Base-by-base conservation (phyloP, 2,329 filamentous ascomycete species). In the Fusarium nematophilum region DNA sequence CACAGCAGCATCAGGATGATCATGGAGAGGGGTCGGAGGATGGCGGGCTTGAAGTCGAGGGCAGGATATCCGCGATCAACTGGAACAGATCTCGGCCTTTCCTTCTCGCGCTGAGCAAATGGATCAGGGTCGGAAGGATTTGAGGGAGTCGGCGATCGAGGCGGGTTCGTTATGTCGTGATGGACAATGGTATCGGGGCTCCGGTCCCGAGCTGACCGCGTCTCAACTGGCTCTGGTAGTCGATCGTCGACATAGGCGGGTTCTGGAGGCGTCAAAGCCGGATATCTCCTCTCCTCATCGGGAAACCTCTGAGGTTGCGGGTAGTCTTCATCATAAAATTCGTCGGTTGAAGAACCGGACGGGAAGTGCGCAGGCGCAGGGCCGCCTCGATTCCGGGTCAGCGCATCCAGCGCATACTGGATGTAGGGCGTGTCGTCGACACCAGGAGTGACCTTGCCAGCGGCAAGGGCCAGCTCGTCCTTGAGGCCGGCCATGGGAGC, bases 391-490 rank as follows among this genome's bases (percentile, higher is more conserved):
- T 90, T 86, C 40, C 90, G 83, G 6, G 92, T 96, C 65, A 98
- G 79, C 60, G 94, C 92, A 62, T 96, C 91, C 60, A 98, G 86
- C 33, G 94, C 93, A 73, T 95, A 96, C 62, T 90, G 90, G 61
- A 97, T 91, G 74, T 93, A 96, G 1, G 92, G 93, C 8, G 88
- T 90, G 70, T 96, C 90, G 69, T 97, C 93, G 31, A 92, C 80
- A 9, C 89, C 91, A 0, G 93, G 93, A 0, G 91, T 94, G 50
- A 87, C 80, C 33, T 80, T 80, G 53, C 80, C 78, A 30, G 75
- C 82, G 14, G 81, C 78, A 47, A 82, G 75, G 42, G 80, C 76
- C 29, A 85, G 70, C 36, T 83, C 80, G 48, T 86, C 83, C 47
- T 83, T 83, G 69, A 84, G 81, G 45, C 76, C 69, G 39, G 68